Evolutionary conservation across 306 rosid genomes (phyloP).

Genomic region (Echinosophora koreensis): DNA sequence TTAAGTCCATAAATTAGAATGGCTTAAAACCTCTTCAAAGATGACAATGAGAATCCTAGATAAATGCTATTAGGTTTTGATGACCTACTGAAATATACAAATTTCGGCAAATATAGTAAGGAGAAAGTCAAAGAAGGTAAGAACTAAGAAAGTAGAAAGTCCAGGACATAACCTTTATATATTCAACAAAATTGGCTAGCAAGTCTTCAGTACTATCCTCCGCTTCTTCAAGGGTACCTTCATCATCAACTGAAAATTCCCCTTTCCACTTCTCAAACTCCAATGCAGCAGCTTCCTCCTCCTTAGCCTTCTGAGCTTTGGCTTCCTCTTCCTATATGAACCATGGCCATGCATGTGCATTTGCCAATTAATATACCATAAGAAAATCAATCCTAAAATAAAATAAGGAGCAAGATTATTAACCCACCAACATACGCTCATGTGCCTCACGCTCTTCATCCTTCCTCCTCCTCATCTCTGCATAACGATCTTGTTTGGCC

Average conservation of each 20-base stretch:
- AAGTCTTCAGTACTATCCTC: conserved; percentile 75
- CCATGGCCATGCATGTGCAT: conserved; percentile 37
- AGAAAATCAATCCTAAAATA: conserved; percentile 27
- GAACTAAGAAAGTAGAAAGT: conserved; percentile 27
- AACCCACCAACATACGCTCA: conserved; percentile 78
- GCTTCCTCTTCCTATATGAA: conserved; percentile 93
- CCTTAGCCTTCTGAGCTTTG: conserved; percentile 84
- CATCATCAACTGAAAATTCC: conserved; percentile 91
- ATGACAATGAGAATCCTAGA: conserved; percentile 18
- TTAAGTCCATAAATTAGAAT: conserved; percentile 26
- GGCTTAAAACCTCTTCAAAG: conserved; percentile 17
- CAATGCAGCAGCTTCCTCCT: conserved; percentile 93
- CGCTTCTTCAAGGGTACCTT: conserved; percentile 88
- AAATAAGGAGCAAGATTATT: conserved; percentile 19
- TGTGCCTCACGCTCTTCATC: conserved; percentile 93
- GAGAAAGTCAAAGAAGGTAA: conserved; percentile 15
- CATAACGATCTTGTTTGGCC: conserved; percentile 83
- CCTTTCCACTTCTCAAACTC: conserved; percentile 99
- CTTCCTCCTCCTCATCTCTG: conserved; percentile 84
- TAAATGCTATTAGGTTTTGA: conserved; percentile 12
- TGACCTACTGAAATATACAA: conserved; percentile 26
- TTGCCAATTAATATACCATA: conserved; percentile 38
- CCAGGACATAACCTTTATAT: conserved; percentile 70
- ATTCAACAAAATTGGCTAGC: conserved; percentile 86
- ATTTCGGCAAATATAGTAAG: conserved; percentile 12